phyloP scores from a whole-genome alignment of 768 basidiomycete species.

The Boletus subparvulus region DNA sequence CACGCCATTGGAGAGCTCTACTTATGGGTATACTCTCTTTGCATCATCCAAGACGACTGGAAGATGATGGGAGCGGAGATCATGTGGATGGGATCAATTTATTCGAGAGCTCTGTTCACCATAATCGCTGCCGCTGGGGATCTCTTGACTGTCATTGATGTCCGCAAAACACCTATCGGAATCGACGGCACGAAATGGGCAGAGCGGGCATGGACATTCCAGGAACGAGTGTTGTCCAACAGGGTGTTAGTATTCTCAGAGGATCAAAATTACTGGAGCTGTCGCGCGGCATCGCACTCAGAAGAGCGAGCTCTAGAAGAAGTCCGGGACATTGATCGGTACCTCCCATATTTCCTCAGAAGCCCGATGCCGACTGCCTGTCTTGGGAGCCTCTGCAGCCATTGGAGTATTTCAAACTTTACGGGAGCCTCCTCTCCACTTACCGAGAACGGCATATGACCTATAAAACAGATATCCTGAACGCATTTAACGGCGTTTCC shows the following conservation, averaged over 20 bases:
- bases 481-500: constrained; percentile 14
- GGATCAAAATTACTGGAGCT: constrained; percentile 20
- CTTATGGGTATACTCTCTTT: constrained; percentile 27
- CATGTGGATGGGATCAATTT: constrained; percentile 21
- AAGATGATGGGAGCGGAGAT: constrained; percentile 20
- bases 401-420: not conserved
- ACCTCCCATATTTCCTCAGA: not conserved
- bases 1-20: constrained; percentile 23
- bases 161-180: not conserved
- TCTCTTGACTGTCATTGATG: constrained; percentile 14
- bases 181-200: constrained; percentile 11
- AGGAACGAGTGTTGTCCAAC: constrained; percentile 15
- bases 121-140: too few relatives aligned
- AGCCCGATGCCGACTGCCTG: not conserved
- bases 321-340: not conserved
- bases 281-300: constrained; percentile 4
- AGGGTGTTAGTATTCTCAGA: constrained; percentile 20
- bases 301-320: constrained; percentile 17
- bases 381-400: not conserved
- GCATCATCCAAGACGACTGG: constrained; percentile 22
- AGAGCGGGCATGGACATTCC: constrained; percentile 19
- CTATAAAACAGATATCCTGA: constrained; percentile 16
- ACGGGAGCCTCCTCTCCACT: not conserved
- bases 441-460: constrained; percentile 15
- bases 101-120: constrained; percentile 17